Evolutionary conservation across 352 stramenopile species (phyloP), one percentile per base, ranked within the genome.

Genomic region (Thalassiosira pacifica): DNA sequence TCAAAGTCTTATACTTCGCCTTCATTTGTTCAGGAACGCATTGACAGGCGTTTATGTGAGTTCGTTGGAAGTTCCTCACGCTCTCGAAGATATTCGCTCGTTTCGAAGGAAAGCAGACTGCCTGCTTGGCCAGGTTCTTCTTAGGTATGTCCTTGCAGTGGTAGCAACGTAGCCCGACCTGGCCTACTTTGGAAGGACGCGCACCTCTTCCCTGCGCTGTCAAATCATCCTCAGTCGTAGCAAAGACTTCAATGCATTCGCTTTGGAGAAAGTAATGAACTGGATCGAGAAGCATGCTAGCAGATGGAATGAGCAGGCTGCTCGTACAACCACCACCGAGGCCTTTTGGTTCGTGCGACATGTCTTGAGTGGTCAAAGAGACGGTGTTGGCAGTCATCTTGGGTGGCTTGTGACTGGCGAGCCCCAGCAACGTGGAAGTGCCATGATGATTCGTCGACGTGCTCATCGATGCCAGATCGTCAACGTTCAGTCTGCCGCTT

Each of bases 21-120:
- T 79, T 83, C 2, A 90, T 73, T 68, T 83, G 81, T 19, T 68
- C 19, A 18, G 90, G 82, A 57, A 93, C 89, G 57, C 85, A 61
- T 31, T 42, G 68, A 60, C 90, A 94, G 6, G 79, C 64, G 16
- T 79, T 55, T 8, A 87, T 73, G 69, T 94, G 90, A 0, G 78
- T 68, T 9, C 90, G 73, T 81, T 94, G 90, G 82, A 83, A 94
- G 29, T 89, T 94, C 57, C 91, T 82, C 34, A 94, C 89, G 52
- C 82, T 89, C 34, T 94, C 85, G 29, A 90, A 94, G 67, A 94
- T 93, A 63, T 85, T 93, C 8, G 75, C 73, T 18, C 85, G 59
- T 42, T 86, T 90, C 1, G 79, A 89, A 37, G 90, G 90, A 76
- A 85, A 94, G 63, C 82, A 91, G 2, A 94, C 79, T 24, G 90